Evolutionary conservation across 2,329 filamentous ascomycete genomes (phyloP).

Genomic region (Polytolypa hystricis): DNA sequence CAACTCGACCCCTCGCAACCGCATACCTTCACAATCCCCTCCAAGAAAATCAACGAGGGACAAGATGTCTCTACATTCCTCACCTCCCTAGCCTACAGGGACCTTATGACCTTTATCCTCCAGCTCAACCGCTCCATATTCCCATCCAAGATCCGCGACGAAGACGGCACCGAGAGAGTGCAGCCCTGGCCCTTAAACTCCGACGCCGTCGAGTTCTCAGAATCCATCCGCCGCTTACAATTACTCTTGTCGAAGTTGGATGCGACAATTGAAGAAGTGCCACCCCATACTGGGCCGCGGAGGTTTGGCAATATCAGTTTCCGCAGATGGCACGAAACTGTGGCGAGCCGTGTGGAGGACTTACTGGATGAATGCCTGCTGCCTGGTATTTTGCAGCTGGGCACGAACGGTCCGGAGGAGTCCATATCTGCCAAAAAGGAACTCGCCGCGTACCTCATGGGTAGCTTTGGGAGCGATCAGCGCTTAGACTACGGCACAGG

Average conservation of each 20-base stretch:
- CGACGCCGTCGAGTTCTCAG: slow-evolving; percentile 37
- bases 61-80: slow-evolving; percentile 74
- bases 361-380: slow-evolving; percentile 51
- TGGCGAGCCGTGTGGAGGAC: slow-evolving; percentile 48
- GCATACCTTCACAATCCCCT: slow-evolving; percentile 54
- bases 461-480: slow-evolving; percentile 77
- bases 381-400: slow-evolving; percentile 31
- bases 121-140: slow-evolving; percentile 85
- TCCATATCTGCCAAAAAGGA: slow-evolving; percentile 50
- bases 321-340: slow-evolving; percentile 64
- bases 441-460: slow-evolving; percentile 67
- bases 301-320: slow-evolving; percentile 91
- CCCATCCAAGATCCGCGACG: slow-evolving; percentile 45
- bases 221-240: slow-evolving; percentile 54
- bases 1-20: slow-evolving; percentile 37
- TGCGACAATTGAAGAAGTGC: slow-evolving; percentile 61
- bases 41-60: slow-evolving; percentile 75
- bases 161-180: slow-evolving; percentile 16
- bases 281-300: slow-evolving; percentile 73
- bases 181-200: slow-evolving; percentile 42
- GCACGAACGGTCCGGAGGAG: slow-evolving; percentile 18
- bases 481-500: slow-evolving; percentile 92
- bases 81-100: slow-evolving; percentile 67
- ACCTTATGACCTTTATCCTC: slow-evolving; percentile 76
- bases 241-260: slow-evolving; percentile 54